A percentile compares a stretch with the other conserved stretches of the same genome.
phyloP scores from a whole-genome alignment of 148 eudicot species.

The Silene uniflora region DNA sequence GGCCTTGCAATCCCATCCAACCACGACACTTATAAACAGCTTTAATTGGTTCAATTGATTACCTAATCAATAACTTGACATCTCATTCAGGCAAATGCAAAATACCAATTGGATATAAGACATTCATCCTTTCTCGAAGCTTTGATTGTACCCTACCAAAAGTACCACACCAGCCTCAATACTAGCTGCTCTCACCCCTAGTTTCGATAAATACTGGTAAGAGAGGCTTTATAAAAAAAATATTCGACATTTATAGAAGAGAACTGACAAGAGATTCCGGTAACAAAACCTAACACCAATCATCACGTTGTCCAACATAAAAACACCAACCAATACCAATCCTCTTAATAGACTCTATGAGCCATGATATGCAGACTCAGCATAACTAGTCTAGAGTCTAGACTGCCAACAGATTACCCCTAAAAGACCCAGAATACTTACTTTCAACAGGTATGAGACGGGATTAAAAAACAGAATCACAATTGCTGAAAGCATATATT shows the following conservation, averaged over 20 bases:
- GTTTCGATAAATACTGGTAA: not conserved
- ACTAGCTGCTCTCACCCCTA: not conserved
- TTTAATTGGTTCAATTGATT: not conserved
- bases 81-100: not conserved
- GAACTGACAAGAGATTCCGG: not conserved
- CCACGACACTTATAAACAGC: not conserved
- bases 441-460: not conserved
- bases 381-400: not conserved
- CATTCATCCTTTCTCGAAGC: not conserved
- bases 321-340: not conserved
- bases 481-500: not conserved
- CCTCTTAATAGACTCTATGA: not conserved
- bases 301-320: slow-evolving; percentile 7
- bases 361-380: not conserved
- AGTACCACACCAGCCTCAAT: no score
- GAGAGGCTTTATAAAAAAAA: not conserved
- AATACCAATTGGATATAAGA: not conserved
- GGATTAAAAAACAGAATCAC: not conserved
- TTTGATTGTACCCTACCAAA: not conserved
- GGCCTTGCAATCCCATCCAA: slow-evolving; percentile 9
- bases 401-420: not conserved
- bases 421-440: not conserved
- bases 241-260: no score
- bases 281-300: not conserved
- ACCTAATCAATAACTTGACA: not conserved